These are phyloP conservation scores for Helotiales sp. DNA, from an alignment of 2,329 filamentous ascomycete species.

Conservation along the genomic window DNA sequence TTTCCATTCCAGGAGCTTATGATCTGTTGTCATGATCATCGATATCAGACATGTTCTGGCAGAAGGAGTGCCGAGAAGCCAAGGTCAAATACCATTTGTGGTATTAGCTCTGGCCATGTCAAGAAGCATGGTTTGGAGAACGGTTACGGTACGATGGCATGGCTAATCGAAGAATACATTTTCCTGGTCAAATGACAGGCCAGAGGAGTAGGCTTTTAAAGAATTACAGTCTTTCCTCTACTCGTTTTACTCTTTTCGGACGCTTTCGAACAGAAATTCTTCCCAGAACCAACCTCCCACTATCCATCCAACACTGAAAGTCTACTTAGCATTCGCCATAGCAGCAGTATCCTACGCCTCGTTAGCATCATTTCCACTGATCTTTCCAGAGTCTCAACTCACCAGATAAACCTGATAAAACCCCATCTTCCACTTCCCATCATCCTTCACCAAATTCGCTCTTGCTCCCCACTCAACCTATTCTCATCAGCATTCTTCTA, in stretches of 20 bases:
- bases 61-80: not conserved
- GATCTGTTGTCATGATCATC: no score
- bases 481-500: constrained; percentile 1
- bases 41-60: no score
- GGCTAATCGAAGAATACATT: not conserved
- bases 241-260: no score
- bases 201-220: no score
- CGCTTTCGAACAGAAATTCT: no score
- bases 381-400: constrained; percentile 2
- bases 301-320: not conserved
- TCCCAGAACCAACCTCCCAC: no score
- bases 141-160: no score
- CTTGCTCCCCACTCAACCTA: constrained; percentile 32
- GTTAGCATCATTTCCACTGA: not conserved
- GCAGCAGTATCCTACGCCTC: constrained; percentile 23
- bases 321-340: constrained; percentile 25
- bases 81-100: no score
- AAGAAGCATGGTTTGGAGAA: no score
- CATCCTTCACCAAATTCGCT: constrained; percentile 28
- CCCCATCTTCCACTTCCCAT: constrained; percentile 29
- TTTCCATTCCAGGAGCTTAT: not conserved
- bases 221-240: no score
- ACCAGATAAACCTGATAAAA: constrained; percentile 35
- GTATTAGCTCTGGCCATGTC: no score
- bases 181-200: no score